Base-by-base conservation (phyloP, 768 basidiomycete genomes). In the Dacryopinax spathularia region DNA sequence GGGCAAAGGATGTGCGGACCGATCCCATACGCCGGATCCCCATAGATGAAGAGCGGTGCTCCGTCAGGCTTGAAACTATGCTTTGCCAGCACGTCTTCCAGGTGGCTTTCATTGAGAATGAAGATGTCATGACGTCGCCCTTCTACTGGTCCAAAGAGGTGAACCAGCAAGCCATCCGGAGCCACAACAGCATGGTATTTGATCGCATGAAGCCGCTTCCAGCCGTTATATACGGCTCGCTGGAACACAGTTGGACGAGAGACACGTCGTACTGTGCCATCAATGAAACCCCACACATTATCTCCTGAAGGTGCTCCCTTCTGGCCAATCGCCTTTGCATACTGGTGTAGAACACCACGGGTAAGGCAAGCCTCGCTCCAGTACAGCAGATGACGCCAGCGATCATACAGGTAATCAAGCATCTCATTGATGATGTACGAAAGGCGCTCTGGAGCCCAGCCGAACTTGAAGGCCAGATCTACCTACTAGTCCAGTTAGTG, bases 191-290 rank as follows among this genome's bases (percentile, higher is more conserved):
- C 6, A 6, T 48, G 43, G n/a, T 48, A 48, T 48, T 74, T 74
- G 13, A 68, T 44, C 2, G 71, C 70, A 63, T 74, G 72, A 34
- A 62, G 22, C 63, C 70, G 72, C 64, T 72, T 73, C 60, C 71
- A 64, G 5, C 73, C 71, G 61, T 70, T 72, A 25, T 64, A 37
- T 44, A 66, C 37, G 41, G 64, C 37, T 1, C 67, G 60, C 31
- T 70, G 68, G 13, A 31, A 64, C 27, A 34, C n/a, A 6, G 48
- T 36, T 2, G 71, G 71, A 1, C 64, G 69, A 61, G 63, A 44
- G 12, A 68, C 69, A 0, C 16, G 7, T 0, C 67, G 66, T 31
- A 72, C 68, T 22, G 71, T 71, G 60, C 69, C 67, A 65, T 72
- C 71, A 3, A 72, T 62, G 44, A 71, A 70, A 10, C 68, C 66